Evolutionary conservation across 2,329 filamentous ascomycete genomes (phyloP).

Genomic region (Parascedosporium putredinis): DNA sequence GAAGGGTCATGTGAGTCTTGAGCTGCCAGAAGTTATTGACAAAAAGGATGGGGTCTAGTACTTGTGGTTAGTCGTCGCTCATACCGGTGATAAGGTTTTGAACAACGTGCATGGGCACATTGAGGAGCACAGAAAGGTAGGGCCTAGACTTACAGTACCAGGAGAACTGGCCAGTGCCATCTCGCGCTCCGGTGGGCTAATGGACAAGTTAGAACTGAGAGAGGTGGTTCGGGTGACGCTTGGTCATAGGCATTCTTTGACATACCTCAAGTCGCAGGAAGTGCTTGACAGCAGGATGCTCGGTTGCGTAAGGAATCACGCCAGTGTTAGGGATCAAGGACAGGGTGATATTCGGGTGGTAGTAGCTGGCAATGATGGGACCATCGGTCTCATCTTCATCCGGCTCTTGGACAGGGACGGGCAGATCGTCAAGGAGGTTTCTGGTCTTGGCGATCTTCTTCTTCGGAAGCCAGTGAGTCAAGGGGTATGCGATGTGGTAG

Average conservation of each 20-base stretch:
- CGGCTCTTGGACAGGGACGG: constrained; percentile 29
- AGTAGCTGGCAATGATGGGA: constrained; percentile 66
- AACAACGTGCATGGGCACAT: too few species aligned
- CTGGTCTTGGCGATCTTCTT: constrained; percentile 84
- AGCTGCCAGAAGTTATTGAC: constrained; percentile 98
- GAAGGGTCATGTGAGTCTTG: constrained; percentile 75
- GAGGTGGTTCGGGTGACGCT: not conserved
- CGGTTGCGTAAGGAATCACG: constrained; percentile 50
- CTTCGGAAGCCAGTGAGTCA: constrained; percentile 84
- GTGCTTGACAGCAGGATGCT: constrained; percentile 66
- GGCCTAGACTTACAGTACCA: constrained; percentile 68
- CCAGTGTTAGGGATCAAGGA: constrained; percentile 77
- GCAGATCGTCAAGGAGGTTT: constrained; percentile 60
- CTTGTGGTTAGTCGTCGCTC: too few species aligned
- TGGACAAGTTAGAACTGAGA: not conserved
- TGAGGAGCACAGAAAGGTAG: too few species aligned
- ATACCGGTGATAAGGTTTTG: too few species aligned
- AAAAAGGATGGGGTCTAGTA: constrained; percentile 66
- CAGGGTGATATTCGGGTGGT: constrained; percentile 89
- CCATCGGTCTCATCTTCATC: constrained; percentile 52
- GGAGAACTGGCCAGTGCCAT: constrained; percentile 73
- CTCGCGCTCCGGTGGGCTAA: constrained; percentile 59
- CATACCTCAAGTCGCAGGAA: constrained; percentile 67
- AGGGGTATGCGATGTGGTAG: constrained; percentile 71
- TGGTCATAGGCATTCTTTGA: not conserved